Percentiles rank a stretch among this genome's conserved stretches.
phyloP scores from a whole-genome alignment of 2,329 filamentous ascomycete genomes.

The Phyllosticta citriasiana region DNA sequence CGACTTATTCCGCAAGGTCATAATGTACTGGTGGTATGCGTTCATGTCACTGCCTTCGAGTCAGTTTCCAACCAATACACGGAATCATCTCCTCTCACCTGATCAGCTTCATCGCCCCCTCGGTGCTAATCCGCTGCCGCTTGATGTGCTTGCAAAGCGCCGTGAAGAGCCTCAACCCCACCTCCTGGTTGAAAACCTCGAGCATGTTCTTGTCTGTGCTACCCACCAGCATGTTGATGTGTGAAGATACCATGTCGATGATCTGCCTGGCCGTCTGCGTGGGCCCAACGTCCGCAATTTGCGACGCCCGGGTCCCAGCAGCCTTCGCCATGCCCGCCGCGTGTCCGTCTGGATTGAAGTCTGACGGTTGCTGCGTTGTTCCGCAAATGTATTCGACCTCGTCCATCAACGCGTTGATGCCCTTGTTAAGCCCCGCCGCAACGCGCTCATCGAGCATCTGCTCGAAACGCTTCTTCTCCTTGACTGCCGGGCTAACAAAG shows the following conservation, averaged over 20 bases:
- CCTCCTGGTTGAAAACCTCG: conserved; percentile 97
- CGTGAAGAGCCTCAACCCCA: conserved; percentile 83
- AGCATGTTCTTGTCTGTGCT: conserved; percentile 97
- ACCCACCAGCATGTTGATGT: conserved; percentile 86
- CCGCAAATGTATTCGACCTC: conserved; percentile 94
- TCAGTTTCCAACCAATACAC: neutral
- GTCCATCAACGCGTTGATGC: conserved; percentile 96
- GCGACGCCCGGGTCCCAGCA: conserved; percentile 23
- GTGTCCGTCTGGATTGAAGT: conserved; percentile 64
- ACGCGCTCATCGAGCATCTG: conserved; percentile 97
- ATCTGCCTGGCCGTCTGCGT: conserved; percentile 71
- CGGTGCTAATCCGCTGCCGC: conserved; percentile 81
- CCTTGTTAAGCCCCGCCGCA: conserved; percentile 89
- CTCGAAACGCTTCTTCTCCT: conserved; percentile 97
- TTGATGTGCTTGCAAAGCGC: conserved; percentile 96
- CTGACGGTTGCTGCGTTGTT: conserved; percentile 73
- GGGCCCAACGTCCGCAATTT: conserved; percentile 54
- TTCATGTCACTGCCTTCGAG: conserved; percentile 72
- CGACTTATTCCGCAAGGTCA: conserved; percentile 70
- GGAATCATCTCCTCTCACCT: conserved; percentile 34
- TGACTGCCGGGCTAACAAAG: conserved; percentile 80
- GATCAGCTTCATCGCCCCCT: conserved; percentile 85
- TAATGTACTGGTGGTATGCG: conserved; percentile 77
- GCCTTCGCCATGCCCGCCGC: conserved; percentile 15
- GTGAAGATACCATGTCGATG: conserved; percentile 74